phyloP scores from a whole-genome alignment of 2,329 filamentous ascomycete genomes.

The Gremmenia infestans region DNA sequence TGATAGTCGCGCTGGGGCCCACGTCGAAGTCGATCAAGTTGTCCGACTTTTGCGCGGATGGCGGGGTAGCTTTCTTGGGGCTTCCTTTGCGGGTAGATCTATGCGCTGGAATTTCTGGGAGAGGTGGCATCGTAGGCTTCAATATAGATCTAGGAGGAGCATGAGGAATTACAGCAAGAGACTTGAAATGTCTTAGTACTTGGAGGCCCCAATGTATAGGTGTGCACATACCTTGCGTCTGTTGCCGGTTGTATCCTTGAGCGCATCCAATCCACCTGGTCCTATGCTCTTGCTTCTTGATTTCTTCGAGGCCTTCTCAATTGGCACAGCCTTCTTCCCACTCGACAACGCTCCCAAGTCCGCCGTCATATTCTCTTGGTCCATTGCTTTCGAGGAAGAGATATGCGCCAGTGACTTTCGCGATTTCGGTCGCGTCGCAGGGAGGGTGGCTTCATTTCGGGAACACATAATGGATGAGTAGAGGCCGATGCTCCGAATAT shows the following conservation, averaged over 20 bases:
- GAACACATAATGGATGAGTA: constrained; percentile 33
- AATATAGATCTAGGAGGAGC: constrained; percentile 65
- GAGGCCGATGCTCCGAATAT: constrained; percentile 12
- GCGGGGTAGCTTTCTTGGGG: constrained; percentile 27
- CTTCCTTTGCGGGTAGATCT: constrained; percentile 25
- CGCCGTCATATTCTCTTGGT: constrained; percentile 75
- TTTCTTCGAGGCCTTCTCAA: constrained; percentile 46
- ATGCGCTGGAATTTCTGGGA: constrained; percentile 59
- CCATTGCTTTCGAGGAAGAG: constrained; percentile 47
- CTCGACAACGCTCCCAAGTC: constrained; percentile 48
- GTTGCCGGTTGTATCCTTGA: constrained; percentile 72
- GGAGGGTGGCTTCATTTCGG: constrained; percentile 44
- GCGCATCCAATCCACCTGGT: constrained; percentile 79
- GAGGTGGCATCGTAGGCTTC: constrained; percentile 69
- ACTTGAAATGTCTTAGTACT: constrained; percentile 21
- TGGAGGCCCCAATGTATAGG: constrained; percentile 28
- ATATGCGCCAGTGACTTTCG: constrained; percentile 70
- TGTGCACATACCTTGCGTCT: constrained; percentile 62
- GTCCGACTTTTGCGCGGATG: constrained; percentile 16
- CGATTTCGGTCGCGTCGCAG: constrained; percentile 46
- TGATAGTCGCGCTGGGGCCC: constrained; percentile 18
- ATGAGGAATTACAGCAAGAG: constrained; percentile 29
- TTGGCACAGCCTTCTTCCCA: constrained; percentile 22
- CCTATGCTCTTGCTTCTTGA: constrained; percentile 94
- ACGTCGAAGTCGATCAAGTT: constrained; percentile 28